Conservation (phyloP, 1,284 basidiomycete species). For the Rhodotorula mucilaginosa region DNA sequence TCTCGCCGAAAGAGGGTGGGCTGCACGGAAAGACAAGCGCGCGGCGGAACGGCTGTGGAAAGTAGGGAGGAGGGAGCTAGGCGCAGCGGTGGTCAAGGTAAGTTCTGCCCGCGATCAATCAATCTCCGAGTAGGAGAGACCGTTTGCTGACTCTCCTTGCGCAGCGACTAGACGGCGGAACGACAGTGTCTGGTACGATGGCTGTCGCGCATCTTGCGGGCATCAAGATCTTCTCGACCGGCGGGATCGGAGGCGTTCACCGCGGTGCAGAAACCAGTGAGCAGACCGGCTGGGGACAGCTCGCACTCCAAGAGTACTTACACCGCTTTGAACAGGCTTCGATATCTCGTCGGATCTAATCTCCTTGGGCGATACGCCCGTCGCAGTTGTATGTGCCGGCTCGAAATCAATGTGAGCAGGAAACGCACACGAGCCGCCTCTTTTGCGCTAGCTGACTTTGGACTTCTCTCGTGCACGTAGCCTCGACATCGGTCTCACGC, state of each 20-base stretch:
- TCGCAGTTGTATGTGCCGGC: constrained; percentile 88
- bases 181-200: constrained; percentile 86
- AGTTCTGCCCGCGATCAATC: not conserved
- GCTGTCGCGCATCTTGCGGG: constrained; percentile 76
- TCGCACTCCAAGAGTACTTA: not conserved
- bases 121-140: not conserved
- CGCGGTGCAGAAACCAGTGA: constrained; percentile 81
- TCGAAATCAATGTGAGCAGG: constrained; percentile 74
- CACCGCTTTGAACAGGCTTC: constrained; percentile 61
- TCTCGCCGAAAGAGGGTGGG: constrained; percentile 58
- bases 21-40: constrained; percentile 45
- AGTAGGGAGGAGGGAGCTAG: constrained; percentile 83
- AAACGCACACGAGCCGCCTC: not conserved
- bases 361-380: constrained; percentile 77
- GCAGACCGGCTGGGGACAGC: constrained; percentile 43
- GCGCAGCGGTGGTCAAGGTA: constrained; percentile 51
- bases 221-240: constrained; percentile 55
- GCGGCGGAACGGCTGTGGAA: constrained; percentile 54
- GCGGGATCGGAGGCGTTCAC: constrained; percentile 77
- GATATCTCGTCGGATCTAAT: constrained; percentile 89
- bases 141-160: not conserved
- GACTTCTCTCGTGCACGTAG: not conserved
- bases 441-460: not conserved
- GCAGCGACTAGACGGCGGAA: constrained; percentile 65
- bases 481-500: constrained; percentile 83